A percentile compares a stretch with the other conserved stretches of the same genome.
These are phyloP conservation scores for Agaricus subrufescens DNA, from an alignment of 768 basidiomycete species.

Conservation along the genomic window DNA sequence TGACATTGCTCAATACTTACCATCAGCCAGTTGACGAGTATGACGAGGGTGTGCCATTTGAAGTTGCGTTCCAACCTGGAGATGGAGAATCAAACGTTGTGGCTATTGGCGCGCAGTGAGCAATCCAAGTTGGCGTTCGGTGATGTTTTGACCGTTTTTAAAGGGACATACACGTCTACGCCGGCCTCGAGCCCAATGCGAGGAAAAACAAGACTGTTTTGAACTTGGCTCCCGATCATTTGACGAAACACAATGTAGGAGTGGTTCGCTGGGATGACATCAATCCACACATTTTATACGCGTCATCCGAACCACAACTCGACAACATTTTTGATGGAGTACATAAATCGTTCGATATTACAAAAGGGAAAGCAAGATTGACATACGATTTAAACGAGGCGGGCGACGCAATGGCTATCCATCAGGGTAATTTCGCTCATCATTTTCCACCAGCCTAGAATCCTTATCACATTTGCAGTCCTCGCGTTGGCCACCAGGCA, in stretches of 20 bases:
- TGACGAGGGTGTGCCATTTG: slow-evolving; percentile 28
- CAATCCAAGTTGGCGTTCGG: background rate
- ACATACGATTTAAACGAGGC: slow-evolving; percentile 42
- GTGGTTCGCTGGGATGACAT: slow-evolving; percentile 49
- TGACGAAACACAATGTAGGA: slow-evolving; percentile 27
- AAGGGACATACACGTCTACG: slow-evolving; percentile 21
- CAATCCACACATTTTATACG: slow-evolving; percentile 38
- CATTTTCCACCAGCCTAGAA: slow-evolving; percentile 18
- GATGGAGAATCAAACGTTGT: slow-evolving; percentile 23
- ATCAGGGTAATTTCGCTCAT: slow-evolving; percentile 32
- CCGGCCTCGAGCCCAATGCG: slow-evolving; percentile 15
- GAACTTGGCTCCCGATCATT: slow-evolving; percentile 14
- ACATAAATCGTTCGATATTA: slow-evolving; percentile 49
- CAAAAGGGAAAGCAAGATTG: slow-evolving; percentile 17
- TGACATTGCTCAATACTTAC: background rate
- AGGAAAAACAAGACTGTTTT: slow-evolving; percentile 10
- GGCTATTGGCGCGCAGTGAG: slow-evolving; percentile 39
- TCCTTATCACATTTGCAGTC: slow-evolving; percentile 25
- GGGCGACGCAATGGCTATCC: slow-evolving; percentile 49
- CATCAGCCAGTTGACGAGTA: slow-evolving; percentile 7
- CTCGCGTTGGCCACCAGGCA: slow-evolving; percentile 9
- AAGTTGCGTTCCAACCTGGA: slow-evolving; percentile 41
- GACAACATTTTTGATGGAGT: slow-evolving; percentile 26
- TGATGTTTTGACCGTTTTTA: slow-evolving; percentile 8
- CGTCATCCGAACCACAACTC: slow-evolving; percentile 46